These are phyloP conservation scores for Favolaschia claudopus DNA, from an alignment of 768 basidiomycete species.

Conservation along the genomic window DNA sequence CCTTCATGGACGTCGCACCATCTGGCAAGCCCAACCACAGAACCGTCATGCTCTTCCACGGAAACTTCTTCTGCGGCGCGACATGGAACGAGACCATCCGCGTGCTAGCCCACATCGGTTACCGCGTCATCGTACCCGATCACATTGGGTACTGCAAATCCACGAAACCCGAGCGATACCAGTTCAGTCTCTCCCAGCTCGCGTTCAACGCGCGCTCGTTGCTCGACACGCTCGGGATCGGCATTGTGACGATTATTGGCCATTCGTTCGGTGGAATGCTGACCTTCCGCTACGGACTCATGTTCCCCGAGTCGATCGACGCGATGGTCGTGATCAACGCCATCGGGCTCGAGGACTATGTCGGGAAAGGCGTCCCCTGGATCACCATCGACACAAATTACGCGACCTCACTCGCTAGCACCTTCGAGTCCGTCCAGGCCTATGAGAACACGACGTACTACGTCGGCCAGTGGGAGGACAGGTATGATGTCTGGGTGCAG, in stretches of 20 bases:
- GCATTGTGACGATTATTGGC: slow-evolving; percentile 12
- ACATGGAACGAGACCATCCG: slow-evolving; percentile 15
- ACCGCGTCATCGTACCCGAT: slow-evolving; percentile 17
- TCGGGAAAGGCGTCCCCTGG: slow-evolving; percentile 11
- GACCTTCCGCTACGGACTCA: slow-evolving; percentile 14
- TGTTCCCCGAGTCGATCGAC: slow-evolving; percentile 12
- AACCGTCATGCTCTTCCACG: slow-evolving; percentile 16
- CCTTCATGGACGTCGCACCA: slow-evolving; percentile 18
- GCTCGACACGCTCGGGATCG: slow-evolving; percentile 11
- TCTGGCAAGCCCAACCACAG: slow-evolving; percentile 7
- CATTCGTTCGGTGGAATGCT: slow-evolving; percentile 15
- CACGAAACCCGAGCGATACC: slow-evolving; percentile 12
- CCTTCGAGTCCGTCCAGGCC: slow-evolving; percentile 6
- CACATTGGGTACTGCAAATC: slow-evolving; percentile 20
- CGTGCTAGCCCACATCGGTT: slow-evolving; percentile 3
- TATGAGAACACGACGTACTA: slow-evolving; percentile 18
- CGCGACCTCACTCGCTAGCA: slow-evolving; percentile 2
- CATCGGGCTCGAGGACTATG: slow-evolving; percentile 11
- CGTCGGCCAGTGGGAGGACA: slow-evolving; percentile 10
- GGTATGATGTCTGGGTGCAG: slow-evolving; percentile 9
- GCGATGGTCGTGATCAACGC: slow-evolving; percentile 11
- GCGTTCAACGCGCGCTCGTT: slow-evolving; percentile 7
- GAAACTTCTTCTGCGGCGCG: slow-evolving; percentile 17
- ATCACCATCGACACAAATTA: slow-evolving; percentile 9
- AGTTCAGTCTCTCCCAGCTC: slow-evolving; percentile 10